Conservation (phyloP, 2,329 filamentous ascomycete species). For the Penicillium corylophilum region DNA sequence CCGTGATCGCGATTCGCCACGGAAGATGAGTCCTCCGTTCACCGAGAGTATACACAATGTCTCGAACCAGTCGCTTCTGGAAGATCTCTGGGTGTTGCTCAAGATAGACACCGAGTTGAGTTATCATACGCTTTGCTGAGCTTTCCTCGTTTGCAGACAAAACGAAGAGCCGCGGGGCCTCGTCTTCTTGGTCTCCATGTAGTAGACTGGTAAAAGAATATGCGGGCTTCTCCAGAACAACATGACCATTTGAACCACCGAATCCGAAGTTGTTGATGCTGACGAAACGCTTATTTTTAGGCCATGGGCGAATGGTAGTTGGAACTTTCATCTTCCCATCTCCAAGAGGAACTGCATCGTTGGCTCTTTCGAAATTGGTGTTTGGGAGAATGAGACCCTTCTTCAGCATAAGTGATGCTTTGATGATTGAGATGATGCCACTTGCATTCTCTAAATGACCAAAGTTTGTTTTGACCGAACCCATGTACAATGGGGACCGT, state of each 20-base stretch:
- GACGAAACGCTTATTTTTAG: conserved; percentile 1
- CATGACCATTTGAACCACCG: conserved; percentile 23
- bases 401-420: conserved; percentile 34
- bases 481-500: conserved; percentile 1
- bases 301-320: conserved; percentile 6
- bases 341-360: conserved; percentile 4
- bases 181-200: background rate
- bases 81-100: background rate
- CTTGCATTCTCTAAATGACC: conserved; percentile 57
- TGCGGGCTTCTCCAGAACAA: conserved; percentile 13
- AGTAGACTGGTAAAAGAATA: background rate
- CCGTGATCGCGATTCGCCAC: conserved; percentile 1
- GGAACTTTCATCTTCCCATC: conserved; percentile 4
- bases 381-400: conserved; percentile 43
- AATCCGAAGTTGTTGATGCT: conserved; percentile 21
- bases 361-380: conserved; percentile 30
- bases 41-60: conserved; percentile 12
- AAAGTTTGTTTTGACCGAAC: conserved; percentile 15
- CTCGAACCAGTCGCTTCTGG: background rate
- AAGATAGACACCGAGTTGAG: background rate
- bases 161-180: background rate
- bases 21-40: conserved; percentile 8
- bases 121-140: background rate
- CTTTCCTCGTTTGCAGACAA: conserved; percentile 7
- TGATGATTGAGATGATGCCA: conserved; percentile 38